phyloP scores from a whole-genome alignment of 805 yeast genomes.

The Danielozyma ontarioensis region DNA sequence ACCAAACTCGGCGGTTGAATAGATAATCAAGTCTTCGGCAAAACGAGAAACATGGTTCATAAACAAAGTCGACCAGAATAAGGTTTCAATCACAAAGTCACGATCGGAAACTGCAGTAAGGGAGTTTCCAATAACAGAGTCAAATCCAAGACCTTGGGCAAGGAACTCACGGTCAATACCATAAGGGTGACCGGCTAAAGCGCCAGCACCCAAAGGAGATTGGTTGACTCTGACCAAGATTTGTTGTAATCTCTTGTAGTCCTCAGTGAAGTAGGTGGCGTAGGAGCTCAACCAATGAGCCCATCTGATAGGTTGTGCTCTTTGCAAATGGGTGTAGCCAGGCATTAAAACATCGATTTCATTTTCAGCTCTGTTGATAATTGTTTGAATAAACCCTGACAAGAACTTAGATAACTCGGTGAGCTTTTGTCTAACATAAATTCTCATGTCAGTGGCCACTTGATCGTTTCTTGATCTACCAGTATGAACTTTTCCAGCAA shows the following conservation, averaged over 20 bases:
- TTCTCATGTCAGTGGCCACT: slow-evolving; percentile 98
- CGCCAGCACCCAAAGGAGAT: slow-evolving; percentile 95
- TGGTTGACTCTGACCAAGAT: slow-evolving; percentile 76
- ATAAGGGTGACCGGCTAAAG: slow-evolving; percentile 98
- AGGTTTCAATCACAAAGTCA: slow-evolving; percentile 91
- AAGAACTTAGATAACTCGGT: slow-evolving; percentile 53
- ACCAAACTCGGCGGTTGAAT: slow-evolving; percentile 97
- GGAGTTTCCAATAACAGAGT: slow-evolving; percentile 89
- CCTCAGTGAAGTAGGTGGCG: slow-evolving; percentile 92
- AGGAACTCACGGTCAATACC: slow-evolving; percentile 95
- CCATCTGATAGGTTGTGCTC: slow-evolving; percentile 99
- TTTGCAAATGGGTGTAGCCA: slow-evolving; percentile 96
- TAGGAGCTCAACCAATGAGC: slow-evolving; percentile 94
- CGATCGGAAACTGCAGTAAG: slow-evolving; percentile 96
- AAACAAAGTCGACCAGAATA: slow-evolving; percentile 93
- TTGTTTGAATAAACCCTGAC: slow-evolving; percentile 58
- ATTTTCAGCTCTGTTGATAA: slow-evolving; percentile 68
- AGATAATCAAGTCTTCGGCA: slow-evolving; percentile 90
- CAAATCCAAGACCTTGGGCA: slow-evolving; percentile 75
- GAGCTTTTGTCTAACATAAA: slow-evolving; percentile 79
- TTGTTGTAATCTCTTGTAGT: slow-evolving; percentile 78
- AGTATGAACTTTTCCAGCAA: slow-evolving; percentile 98
- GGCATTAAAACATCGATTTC: slow-evolving; percentile 97
- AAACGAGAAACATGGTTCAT: slow-evolving; percentile 95
- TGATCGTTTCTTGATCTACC: slow-evolving; percentile 98